phyloP scores from a whole-genome alignment of 441 rosid species.

The Syzygium malaccense region DNA sequence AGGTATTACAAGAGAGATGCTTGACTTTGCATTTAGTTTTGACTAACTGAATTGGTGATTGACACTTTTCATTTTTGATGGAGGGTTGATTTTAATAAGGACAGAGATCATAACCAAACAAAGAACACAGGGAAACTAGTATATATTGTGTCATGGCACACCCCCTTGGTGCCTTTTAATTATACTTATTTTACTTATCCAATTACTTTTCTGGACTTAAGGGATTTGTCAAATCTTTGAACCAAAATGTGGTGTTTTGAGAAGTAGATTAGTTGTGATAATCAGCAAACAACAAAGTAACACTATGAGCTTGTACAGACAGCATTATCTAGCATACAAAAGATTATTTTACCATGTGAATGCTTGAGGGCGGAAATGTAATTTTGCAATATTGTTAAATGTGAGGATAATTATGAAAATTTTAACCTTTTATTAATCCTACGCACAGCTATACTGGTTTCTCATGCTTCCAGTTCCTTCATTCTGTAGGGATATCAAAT shows the following conservation, averaged over 20 bases:
- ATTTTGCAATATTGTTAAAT: neutral
- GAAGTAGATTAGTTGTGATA: neutral
- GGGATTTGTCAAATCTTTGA: neutral
- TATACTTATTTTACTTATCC: neutral
- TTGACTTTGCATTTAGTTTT: neutral
- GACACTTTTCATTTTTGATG: neutral
- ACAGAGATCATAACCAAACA: neutral
- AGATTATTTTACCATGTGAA: neutral
- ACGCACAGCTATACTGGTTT: neutral
- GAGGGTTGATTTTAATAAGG: neutral
- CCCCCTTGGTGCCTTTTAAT: neutral
- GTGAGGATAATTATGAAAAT: neutral
- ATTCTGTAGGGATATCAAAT: slow-evolving; percentile 7
- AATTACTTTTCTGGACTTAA: neutral
- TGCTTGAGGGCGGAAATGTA: neutral
- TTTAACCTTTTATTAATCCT: neutral
- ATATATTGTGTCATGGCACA: neutral
- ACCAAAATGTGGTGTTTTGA: neutral
- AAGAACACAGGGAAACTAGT: neutral
- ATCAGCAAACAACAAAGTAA: neutral
- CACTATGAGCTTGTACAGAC: neutral
- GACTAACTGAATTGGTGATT: neutral
- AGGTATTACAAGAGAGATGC: neutral
- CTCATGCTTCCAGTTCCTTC: neutral
- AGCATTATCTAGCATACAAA: neutral